Base-by-base conservation (phyloP, 805 yeast genomes). In the Blastobotrys attinorum region DNA sequence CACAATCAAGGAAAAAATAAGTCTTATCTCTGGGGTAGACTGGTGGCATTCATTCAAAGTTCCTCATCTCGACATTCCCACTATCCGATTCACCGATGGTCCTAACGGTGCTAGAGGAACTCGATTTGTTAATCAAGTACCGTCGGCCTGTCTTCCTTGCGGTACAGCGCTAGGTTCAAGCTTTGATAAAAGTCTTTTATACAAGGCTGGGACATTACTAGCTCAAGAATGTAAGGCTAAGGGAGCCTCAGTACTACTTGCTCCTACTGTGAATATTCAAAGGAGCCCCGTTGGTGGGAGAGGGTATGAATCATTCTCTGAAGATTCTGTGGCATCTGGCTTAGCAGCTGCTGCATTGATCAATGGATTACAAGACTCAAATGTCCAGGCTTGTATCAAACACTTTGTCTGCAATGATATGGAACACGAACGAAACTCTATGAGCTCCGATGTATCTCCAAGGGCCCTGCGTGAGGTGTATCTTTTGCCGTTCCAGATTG, bases 401-500 rank as follows among this genome's bases (percentile, higher is more conserved):
- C 85, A 79, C 58, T 79, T 60, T 58, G 81, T 76, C 17, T 71
- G 79, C 56, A 79, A 79, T 48, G 84, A 79, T 52, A 72, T 70
- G 56, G 85, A 79, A 55, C 71, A 76, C 45, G 73, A 74, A 45
- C 62, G 85, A 46, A 63, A 58, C 44, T 60, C 69, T 2, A 69
- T 73, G 31, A 70, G 77, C 55, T 62, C 78, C 4, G 58, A 71
- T 18, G 62, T 79, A 40, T 64, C 80, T 1, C 76, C 75, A 52
- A 64, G 85, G 54, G 84, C 85, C 2, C 62, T 79, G 47, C 69
- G 85, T 54, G 85, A 79, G 58, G 71, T 79, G 43, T 79, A 79
- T 59, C 64, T 79, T 56, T 70, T 69, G 50, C 83, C 85, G 1
- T 79, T 79, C 64, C 77, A 77, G 60, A 60, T 79, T 36, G 82